A percentile compares a stretch with the other conserved stretches of the same genome.
These are phyloP conservation scores for Fusarium dlaminii DNA, from an alignment of 2,329 filamentous ascomycete species.

Conservation along the genomic window DNA sequence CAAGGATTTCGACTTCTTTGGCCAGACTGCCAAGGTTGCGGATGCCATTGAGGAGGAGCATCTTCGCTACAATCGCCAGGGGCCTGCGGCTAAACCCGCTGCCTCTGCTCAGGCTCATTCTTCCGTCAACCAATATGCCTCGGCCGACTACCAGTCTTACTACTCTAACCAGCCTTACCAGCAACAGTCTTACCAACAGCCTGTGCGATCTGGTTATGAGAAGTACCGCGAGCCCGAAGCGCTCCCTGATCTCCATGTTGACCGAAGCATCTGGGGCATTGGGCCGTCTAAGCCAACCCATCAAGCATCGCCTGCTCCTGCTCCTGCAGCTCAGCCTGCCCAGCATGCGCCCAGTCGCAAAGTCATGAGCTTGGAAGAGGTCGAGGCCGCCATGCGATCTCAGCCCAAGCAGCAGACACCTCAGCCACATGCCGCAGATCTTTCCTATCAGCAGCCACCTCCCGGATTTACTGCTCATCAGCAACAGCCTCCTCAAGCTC, in stretches of 20 bases:
- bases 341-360: slow-evolving; percentile 64
- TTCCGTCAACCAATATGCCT: slow-evolving; percentile 50
- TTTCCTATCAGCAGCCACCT: slow-evolving; percentile 43
- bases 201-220: slow-evolving; percentile 85
- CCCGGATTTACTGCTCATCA: slow-evolving; percentile 39
- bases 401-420: slow-evolving; percentile 66
- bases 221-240: slow-evolving; percentile 87
- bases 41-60: slow-evolving; percentile 92
- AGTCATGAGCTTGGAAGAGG: slow-evolving; percentile 95
- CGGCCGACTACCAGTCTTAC: slow-evolving; percentile 49
- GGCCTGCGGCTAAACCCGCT: slow-evolving; percentile 61
- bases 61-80: slow-evolving; percentile 80
- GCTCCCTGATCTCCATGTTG: slow-evolving; percentile 89
- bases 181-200: slow-evolving; percentile 55
- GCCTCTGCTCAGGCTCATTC: slow-evolving; percentile 44
- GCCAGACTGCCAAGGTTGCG: slow-evolving; percentile 87
- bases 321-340: slow-evolving; percentile 23
- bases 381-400: slow-evolving; percentile 89
- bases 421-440: slow-evolving; percentile 41
- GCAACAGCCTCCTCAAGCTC: slow-evolving; percentile 47
- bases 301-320: slow-evolving; percentile 45
- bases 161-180: slow-evolving; percentile 35
- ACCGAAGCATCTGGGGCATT: slow-evolving; percentile 91
- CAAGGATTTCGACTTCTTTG: slow-evolving; percentile 97
- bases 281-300: slow-evolving; percentile 61